Evolutionary conservation across 805 yeast genomes (phyloP), one percentile per base, ranked within the genome.

Genomic region (Lipomyces lipofer): DNA sequence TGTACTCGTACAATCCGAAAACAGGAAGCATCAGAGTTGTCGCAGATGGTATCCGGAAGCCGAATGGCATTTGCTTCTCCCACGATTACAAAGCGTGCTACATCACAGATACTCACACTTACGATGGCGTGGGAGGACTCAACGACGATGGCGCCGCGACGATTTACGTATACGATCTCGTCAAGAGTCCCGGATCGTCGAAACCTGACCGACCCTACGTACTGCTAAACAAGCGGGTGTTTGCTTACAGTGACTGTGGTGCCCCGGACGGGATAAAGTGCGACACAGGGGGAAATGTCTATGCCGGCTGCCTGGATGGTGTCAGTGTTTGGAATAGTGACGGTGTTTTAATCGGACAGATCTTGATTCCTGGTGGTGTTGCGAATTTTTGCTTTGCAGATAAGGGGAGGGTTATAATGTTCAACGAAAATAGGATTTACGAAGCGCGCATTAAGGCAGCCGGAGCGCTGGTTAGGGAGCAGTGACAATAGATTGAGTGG

Each of bases 1-100:
- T 83, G 43, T 74, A 79, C 62, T 72, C 75, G 38, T 72, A 75
- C 47, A 69, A 73, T 32, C 65, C 74, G 10, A 62, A 9, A 10
- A 48, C 45, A 13, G 51, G 51, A 8, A 39, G 43, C 19, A 24
- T 48, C 15, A 52, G 59, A 10, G 67, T 68, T 10, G 66, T 77
- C 1, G 68, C 75, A 51, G 74, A 75, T 24, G 68, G 71, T 17
- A 69, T 79, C 42, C 69, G 68, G 9, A 83, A 84, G 45, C 82
- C 96, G n/a, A 89, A 89, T 66, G 95, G 95, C 9, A 71, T 83
- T 52, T 82, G 78, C 40, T 84, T 83, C 80, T 62, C 68, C 9
- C 66, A 66, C 5, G 72, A 69, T 39, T 70, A 69, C 2, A 73
- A 72, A 22, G 60, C 66, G 21, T 64, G 79, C 64, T 81, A 75